These are phyloP conservation scores for Suhomyces pyralidae DNA, from an alignment of 805 yeast species.

Conservation along the genomic window DNA sequence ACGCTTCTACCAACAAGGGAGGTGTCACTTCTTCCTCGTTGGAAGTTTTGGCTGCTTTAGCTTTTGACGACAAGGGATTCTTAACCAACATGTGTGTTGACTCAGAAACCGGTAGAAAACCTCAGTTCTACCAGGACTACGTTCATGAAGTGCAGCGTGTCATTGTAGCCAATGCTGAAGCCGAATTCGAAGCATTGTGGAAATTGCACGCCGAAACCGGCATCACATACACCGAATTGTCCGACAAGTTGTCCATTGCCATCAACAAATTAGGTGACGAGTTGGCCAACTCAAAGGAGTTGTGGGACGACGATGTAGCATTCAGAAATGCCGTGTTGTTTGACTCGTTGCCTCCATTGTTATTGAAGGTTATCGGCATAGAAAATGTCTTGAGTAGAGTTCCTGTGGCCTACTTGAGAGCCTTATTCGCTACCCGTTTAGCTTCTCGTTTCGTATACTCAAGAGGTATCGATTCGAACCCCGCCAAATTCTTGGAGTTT, in stretches of 20 bases:
- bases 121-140: constrained; percentile 76
- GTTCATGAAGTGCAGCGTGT: constrained; percentile 79
- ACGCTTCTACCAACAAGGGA: constrained; percentile 96
- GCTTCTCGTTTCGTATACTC: constrained; percentile 84
- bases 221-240: constrained; percentile 60
- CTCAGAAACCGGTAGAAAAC: constrained; percentile 49
- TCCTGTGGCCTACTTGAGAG: constrained; percentile 83
- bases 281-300: constrained; percentile 71
- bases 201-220: constrained; percentile 62
- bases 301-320: constrained; percentile 76
- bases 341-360: constrained; percentile 74
- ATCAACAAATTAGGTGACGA: constrained; percentile 86
- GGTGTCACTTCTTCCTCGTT: constrained; percentile 97
- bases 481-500: constrained; percentile 70
- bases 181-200: constrained; percentile 89
- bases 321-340: constrained; percentile 75
- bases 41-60: constrained; percentile 91
- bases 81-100: constrained; percentile 74
- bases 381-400: constrained; percentile 69
- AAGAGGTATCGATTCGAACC: constrained; percentile 77
- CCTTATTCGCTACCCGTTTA: constrained; percentile 81
- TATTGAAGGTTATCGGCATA: constrained; percentile 65
- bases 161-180: constrained; percentile 72
- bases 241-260: constrained; percentile 79
- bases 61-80: constrained; percentile 84